Percentiles rank a stretch among this genome's conserved stretches.
These are phyloP conservation scores for Kappamyces sp. DNA, from an alignment of 192 early-diverging fungal species.

Conservation along the genomic window DNA sequence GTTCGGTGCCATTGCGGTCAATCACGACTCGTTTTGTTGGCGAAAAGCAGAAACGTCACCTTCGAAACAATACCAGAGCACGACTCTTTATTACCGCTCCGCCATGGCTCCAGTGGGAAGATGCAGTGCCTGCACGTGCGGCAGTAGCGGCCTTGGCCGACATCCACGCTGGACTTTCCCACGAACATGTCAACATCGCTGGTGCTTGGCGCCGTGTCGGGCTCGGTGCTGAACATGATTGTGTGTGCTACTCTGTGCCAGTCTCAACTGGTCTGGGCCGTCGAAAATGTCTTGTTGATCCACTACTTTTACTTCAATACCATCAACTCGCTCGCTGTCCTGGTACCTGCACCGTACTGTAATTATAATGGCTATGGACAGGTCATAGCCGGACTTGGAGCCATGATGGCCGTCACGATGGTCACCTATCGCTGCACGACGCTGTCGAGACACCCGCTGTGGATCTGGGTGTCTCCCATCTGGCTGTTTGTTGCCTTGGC, in stretches of 20 bases:
- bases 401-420: background rate
- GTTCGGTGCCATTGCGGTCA: no score
- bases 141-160: background rate
- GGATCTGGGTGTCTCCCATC: background rate
- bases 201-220: background rate
- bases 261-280: background rate
- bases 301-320: slow-evolving; percentile 2
- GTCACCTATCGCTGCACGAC: background rate
- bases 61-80: no score
- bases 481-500: background rate
- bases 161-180: slow-evolving; percentile 5
- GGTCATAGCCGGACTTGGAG: background rate
- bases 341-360: background rate
- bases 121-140: no score
- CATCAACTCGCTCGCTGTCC: background rate
- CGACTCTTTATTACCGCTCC: no score
- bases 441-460: background rate
- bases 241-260: background rate
- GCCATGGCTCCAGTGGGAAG: no score
- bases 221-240: background rate
- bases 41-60: no score
- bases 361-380: background rate
- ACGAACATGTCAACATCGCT: background rate
- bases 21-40: no score
- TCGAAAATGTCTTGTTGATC: slow-evolving; percentile 8